Evolutionary conservation across 768 basidiomycete genomes (phyloP).

Genomic region (Leccinellum luteum): DNA sequence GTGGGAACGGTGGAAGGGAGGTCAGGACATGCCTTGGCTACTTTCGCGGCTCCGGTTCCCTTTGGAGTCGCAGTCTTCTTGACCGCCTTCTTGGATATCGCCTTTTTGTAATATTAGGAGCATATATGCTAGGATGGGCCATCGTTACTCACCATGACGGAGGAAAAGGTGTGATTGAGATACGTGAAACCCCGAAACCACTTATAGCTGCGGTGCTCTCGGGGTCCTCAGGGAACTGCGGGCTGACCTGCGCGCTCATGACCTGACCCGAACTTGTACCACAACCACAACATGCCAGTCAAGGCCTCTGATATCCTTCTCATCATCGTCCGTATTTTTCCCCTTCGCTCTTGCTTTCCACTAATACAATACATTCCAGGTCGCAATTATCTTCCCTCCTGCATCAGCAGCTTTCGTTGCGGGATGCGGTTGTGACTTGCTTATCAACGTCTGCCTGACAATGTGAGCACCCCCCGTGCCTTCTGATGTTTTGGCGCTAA

Average conservation of each 20-base stretch:
- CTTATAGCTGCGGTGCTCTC: background rate
- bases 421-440: constrained; percentile 82
- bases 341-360: background rate
- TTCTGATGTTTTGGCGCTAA: constrained; percentile 2
- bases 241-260: constrained; percentile 13
- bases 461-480: constrained; percentile 44
- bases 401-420: constrained; percentile 75
- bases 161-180: constrained; percentile 3
- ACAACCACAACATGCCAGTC: constrained; percentile 32
- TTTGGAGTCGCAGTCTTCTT: constrained; percentile 75
- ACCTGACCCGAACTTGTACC: background rate
- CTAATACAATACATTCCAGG: constrained; percentile 38
- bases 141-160: constrained; percentile 21
- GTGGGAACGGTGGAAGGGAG: background rate
- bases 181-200: constrained; percentile 14
- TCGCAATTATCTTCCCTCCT: constrained; percentile 79
- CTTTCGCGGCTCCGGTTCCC: constrained; percentile 50
- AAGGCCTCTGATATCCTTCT: constrained; percentile 74
- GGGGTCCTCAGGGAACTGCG: constrained; percentile 28
- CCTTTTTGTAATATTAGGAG: constrained; percentile 41
- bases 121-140: background rate
- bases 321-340: constrained; percentile 55
- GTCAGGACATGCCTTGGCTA: constrained; percentile 64
- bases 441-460: constrained; percentile 81
- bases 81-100: constrained; percentile 86